Percentiles rank a stretch among this genome's conserved stretches.
These are phyloP conservation scores for Pichia sorboxylosa DNA, from an alignment of 1,139 yeast genomes.

Conservation along the genomic window DNA sequence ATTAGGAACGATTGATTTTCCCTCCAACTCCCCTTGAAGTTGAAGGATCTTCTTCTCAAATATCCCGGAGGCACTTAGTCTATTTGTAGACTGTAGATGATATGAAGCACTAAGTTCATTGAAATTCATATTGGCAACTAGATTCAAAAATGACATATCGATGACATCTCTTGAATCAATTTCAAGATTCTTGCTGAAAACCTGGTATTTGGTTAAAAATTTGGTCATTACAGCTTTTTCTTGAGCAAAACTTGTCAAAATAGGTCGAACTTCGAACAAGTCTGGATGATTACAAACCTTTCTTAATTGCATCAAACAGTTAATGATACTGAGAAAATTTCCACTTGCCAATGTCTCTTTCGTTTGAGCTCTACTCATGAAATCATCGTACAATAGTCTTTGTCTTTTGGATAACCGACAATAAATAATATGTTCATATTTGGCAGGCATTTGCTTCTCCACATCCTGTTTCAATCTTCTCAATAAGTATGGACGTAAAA, in stretches of 20 bases:
- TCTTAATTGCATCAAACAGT: slow-evolving; percentile 94
- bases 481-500: slow-evolving; percentile 79
- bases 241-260: slow-evolving; percentile 79
- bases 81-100: slow-evolving; percentile 35
- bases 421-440: slow-evolving; percentile 87
- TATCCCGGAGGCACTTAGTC: slow-evolving; percentile 36
- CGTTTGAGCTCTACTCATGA: slow-evolving; percentile 94
- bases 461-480: slow-evolving; percentile 93
- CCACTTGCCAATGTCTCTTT: slow-evolving; percentile 90
- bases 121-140: slow-evolving; percentile 33
- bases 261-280: slow-evolving; percentile 89
- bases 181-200: slow-evolving; percentile 31
- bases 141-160: slow-evolving; percentile 49
- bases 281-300: slow-evolving; percentile 98
- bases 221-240: slow-evolving; percentile 47
- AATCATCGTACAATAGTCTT: slow-evolving; percentile 85
- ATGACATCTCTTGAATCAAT: slow-evolving; percentile 16
- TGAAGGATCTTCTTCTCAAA: slow-evolving; percentile 34
- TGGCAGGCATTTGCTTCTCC: slow-evolving; percentile 98
- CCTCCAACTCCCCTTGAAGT: slow-evolving; percentile 27
- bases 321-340: slow-evolving; percentile 86
- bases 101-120: slow-evolving; percentile 38
- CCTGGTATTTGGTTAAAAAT: slow-evolving; percentile 33
- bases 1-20: slow-evolving; percentile 26
- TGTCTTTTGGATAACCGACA: slow-evolving; percentile 91